Evolutionary conservation across 106 monocot species (phyloP), one percentile per base, ranked within the genome.

Genomic region (Dendrobium nobile): DNA sequence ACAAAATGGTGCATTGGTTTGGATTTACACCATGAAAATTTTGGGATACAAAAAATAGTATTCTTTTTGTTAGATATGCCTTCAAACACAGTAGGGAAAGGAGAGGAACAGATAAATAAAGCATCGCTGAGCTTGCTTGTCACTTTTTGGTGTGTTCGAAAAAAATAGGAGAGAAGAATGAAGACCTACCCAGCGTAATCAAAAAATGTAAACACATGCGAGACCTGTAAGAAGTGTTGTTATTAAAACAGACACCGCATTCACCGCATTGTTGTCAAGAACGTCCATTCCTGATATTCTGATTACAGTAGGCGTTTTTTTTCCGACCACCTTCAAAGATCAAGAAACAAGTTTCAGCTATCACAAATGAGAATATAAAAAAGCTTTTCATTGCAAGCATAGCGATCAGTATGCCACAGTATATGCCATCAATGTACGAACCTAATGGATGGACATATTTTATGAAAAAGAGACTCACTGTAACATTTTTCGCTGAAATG

Each of bases 231-330:
- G 89, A 43, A 93, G 28, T 17, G 93, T 85, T 18, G 93, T 93
- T 26, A 93, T 56, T 47, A 93, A 28, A 19, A 96, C 73, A 31
- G 95, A 93, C 5, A 93, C 86, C 4, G 88, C 87, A 83, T 96
- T 96, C 73, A 96, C 95, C 44, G 85, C 91, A 82, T 93, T 87
- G 58, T 93, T 93, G 86, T 96, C 91, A 20, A 96, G 93, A 31
- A 91, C 75, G 72, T 80, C 81, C 79, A 82, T 27, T 77, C 95
- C 95, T 0, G 88, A 88, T 19, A 93, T 96, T 86, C 74, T 91
- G 15, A 37, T 87, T 76, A 96, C 93, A 0, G 85, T 86, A 31
- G 93, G 91, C 42, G 82, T 84, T 73, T 82, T 83, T 80, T 75
- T 93, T 27, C 93, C 86, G 16, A 96, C 95, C 48, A 96, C 95